Conservation (phyloP, 2,329 filamentous ascomycete species). For the Clonostachys sp. region DNA sequence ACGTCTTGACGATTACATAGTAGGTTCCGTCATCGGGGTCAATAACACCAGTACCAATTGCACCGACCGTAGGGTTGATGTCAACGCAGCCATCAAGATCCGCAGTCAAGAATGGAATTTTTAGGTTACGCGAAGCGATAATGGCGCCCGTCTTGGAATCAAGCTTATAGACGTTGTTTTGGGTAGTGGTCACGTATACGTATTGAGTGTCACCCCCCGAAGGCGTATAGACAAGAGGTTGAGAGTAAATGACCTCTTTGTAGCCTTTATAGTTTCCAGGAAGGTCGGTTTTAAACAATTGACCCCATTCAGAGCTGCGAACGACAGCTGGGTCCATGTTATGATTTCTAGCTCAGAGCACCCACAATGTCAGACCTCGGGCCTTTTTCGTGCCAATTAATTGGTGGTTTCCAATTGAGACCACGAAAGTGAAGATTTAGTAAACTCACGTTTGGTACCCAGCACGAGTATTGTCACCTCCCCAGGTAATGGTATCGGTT, state of each 20-base stretch:
- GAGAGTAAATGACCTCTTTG: slow-evolving; percentile 47
- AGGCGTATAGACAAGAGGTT: slow-evolving; percentile 45
- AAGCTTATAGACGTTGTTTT: slow-evolving; percentile 54
- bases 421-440: no score
- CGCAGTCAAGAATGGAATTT: slow-evolving; percentile 41
- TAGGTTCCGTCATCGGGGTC: slow-evolving; percentile 37
- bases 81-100: slow-evolving; percentile 44
- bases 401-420: no score
- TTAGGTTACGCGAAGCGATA: slow-evolving; percentile 38
- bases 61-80: slow-evolving; percentile 38
- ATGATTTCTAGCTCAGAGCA: slow-evolving; percentile 36
- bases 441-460: slow-evolving; percentile 48
- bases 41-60: slow-evolving; percentile 40
- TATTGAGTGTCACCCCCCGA: slow-evolving; percentile 39
- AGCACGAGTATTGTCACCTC: slow-evolving; percentile 48
- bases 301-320: slow-evolving; percentile 46
- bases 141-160: slow-evolving; percentile 49
- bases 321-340: slow-evolving; percentile 60
- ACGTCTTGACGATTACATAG: slow-evolving; percentile 38
- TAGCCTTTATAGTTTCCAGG: slow-evolving; percentile 46
- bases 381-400: no score
- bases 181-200: slow-evolving; percentile 50
- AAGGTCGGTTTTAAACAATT: slow-evolving; percentile 46
- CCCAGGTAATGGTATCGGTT: slow-evolving; percentile 57
- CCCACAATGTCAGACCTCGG: no score